Conservation (phyloP, 306 rosid genomes). For the Cajanus cajan region DNA sequence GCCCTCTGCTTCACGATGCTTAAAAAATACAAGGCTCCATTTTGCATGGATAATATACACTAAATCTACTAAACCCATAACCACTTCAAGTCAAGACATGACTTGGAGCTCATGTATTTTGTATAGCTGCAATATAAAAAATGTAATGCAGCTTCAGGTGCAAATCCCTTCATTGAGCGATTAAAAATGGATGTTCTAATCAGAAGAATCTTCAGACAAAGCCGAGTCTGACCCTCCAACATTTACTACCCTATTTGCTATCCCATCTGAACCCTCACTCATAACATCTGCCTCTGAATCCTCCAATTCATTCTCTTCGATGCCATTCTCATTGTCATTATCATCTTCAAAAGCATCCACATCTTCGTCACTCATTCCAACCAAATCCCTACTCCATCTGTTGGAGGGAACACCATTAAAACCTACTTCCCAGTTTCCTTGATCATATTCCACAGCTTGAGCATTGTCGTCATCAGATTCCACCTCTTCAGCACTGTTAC, state of each 20-base stretch:
- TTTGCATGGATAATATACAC: constrained; percentile 47
- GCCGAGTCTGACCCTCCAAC: constrained; percentile 66
- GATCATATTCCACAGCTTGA: constrained; percentile 76
- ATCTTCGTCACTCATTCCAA: constrained; percentile 76
- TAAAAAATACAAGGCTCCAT: constrained; percentile 46
- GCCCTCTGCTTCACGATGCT: constrained; percentile 38
- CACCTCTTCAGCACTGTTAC: constrained; percentile 59
- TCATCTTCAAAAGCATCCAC: constrained; percentile 75
- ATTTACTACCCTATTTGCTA: constrained; percentile 46
- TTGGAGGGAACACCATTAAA: constrained; percentile 54
- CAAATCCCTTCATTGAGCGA: constrained; percentile 29
- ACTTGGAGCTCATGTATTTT: constrained; percentile 27
- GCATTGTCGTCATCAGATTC: constrained; percentile 80
- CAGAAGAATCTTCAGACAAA: constrained; percentile 83
- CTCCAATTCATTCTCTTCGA: constrained; percentile 65
- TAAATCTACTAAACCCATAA: constrained; percentile 29
- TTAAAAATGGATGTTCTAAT: constrained; percentile 40
- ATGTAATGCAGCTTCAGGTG: constrained; percentile 42
- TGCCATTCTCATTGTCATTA: constrained; percentile 53
- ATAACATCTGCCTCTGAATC: constrained; percentile 68
- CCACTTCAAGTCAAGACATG: constrained; percentile 16
- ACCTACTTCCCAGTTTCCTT: constrained; percentile 82
- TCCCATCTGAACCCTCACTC: constrained; percentile 77
- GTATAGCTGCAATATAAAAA: constrained; percentile 57
- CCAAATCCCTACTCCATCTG: constrained; percentile 60